Evolutionary conservation across 2,329 filamentous ascomycete species (phyloP).

Genomic region (Fusarium keratoplasticum): DNA sequence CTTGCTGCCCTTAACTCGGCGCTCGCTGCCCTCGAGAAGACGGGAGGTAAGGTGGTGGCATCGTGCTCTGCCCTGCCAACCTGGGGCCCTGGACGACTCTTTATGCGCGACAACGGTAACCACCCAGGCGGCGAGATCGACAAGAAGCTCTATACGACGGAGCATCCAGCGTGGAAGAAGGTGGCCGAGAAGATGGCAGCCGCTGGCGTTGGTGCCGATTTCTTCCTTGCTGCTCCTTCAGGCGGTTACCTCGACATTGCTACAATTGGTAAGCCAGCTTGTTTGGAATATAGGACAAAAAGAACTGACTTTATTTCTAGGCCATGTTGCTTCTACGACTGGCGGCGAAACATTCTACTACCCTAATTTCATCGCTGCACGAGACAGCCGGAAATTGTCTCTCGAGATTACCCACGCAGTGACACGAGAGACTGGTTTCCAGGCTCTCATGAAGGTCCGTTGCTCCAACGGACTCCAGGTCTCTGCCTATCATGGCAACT

Average conservation of each 20-base stretch:
- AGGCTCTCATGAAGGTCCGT: slow-evolving; percentile 97
- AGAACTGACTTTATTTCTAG: slow-evolving; percentile 51
- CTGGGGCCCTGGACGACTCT: slow-evolving; percentile 87
- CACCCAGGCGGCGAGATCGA: slow-evolving; percentile 88
- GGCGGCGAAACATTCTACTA: slow-evolving; percentile 97
- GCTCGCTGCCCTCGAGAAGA: slow-evolving; percentile 83
- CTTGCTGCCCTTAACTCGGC: slow-evolving; percentile 87
- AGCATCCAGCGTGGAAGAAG: slow-evolving; percentile 90
- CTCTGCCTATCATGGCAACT: slow-evolving; percentile 94
- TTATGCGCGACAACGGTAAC: slow-evolving; percentile 89
- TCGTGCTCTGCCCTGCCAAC: slow-evolving; percentile 90
- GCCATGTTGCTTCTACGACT: slow-evolving; percentile 87
- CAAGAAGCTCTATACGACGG: slow-evolving; percentile 90
- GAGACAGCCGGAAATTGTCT: slow-evolving; percentile 86
- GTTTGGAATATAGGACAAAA: background rate
- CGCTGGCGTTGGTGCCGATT: slow-evolving; percentile 87
- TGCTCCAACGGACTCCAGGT: slow-evolving; percentile 97
- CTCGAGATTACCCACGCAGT: slow-evolving; percentile 89
- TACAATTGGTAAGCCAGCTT: slow-evolving; percentile 75
- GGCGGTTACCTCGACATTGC: slow-evolving; percentile 94
- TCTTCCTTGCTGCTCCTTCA: slow-evolving; percentile 92
- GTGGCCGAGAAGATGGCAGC: slow-evolving; percentile 88
- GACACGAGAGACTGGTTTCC: slow-evolving; percentile 91
- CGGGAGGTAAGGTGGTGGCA: slow-evolving; percentile 92
- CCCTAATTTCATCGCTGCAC: slow-evolving; percentile 90